These are phyloP conservation scores for Caulochytrium protostelioides DNA, from an alignment of 371 early-diverging fungal species.

Conservation along the genomic window DNA sequence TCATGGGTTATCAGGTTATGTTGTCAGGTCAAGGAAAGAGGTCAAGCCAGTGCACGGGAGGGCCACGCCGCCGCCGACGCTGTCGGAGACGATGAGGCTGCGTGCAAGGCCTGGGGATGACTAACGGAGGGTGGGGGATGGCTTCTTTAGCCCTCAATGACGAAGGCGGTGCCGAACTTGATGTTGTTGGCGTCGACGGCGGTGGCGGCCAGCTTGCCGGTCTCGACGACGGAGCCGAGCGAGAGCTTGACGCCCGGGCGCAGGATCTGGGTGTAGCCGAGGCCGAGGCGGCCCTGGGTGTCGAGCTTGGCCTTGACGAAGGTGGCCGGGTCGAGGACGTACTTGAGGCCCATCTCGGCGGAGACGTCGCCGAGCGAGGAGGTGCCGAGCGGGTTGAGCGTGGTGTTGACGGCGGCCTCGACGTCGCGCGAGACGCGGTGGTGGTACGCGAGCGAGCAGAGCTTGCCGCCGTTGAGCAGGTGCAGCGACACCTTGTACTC, in stretches of 20 bases:
- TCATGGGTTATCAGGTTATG: no score
- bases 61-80: no score
- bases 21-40: no score
- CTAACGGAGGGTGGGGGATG: no score
- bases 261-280: slow-evolving; percentile 76
- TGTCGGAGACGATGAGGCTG: no score
- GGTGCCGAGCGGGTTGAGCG: slow-evolving; percentile 61
- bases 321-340: slow-evolving; percentile 62
- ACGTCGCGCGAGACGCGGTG: slow-evolving; percentile 72
- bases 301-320: slow-evolving; percentile 77
- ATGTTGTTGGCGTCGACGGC: slow-evolving; percentile 79
- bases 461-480: slow-evolving; percentile 17
- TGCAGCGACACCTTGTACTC: slow-evolving; percentile 74
- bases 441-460: slow-evolving; percentile 67
- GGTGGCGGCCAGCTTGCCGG: no score
- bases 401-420: slow-evolving; percentile 83
- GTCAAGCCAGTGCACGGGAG: no score
- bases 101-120: no score
- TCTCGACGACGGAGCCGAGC: slow-evolving; percentile 78
- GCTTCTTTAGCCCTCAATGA: slow-evolving; percentile 51
- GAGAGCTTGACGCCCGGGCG: slow-evolving; percentile 86
- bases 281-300: slow-evolving; percentile 77
- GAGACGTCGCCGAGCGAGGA: slow-evolving; percentile 37
- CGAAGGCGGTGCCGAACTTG: slow-evolving; percentile 77
- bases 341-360: slow-evolving; percentile 88